phyloP scores from a whole-genome alignment of 164 flowering plant species.

The Berberis thunbergii region DNA sequence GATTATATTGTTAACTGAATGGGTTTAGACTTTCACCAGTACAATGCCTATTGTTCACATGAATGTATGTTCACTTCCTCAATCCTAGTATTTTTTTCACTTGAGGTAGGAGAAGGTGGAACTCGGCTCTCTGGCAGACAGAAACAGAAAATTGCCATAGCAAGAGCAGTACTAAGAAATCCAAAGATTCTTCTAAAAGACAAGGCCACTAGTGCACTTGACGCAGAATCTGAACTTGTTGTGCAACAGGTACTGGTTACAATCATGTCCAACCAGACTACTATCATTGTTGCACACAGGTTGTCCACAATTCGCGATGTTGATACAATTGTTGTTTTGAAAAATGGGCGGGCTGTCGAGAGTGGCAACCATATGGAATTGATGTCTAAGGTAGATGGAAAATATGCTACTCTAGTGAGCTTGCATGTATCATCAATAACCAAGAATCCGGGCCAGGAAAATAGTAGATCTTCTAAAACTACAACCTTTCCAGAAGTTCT shows the following conservation, averaged over 20 bases:
- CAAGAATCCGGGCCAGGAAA: conserved; percentile 10
- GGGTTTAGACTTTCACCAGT: neutral
- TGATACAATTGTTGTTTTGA: conserved; percentile 43
- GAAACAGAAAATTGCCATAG: conserved; percentile 61
- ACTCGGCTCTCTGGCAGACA: conserved; percentile 65
- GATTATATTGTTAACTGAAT: too few species aligned
- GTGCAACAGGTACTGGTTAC: conserved; percentile 49
- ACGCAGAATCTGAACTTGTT: conserved; percentile 47
- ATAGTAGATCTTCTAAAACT: conserved; percentile 7
- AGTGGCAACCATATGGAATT: conserved; percentile 50
- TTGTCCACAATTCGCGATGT: conserved; percentile 46
- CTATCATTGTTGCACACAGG: conserved; percentile 53
- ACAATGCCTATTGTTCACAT: neutral
- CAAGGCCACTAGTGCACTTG: conserved; percentile 71
- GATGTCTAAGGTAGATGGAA: conserved; percentile 34
- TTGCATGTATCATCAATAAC: conserved; percentile 29
- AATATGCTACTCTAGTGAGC: conserved; percentile 52
- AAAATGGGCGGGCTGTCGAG: conserved; percentile 56
- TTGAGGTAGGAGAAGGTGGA: conserved; percentile 67
- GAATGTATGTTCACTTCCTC: neutral
- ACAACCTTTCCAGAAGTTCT: conserved; percentile 18
- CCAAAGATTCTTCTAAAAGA: conserved; percentile 59
- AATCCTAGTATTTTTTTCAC: neutral
- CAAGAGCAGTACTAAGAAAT: conserved; percentile 55
- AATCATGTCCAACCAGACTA: conserved; percentile 45